Percentiles rank a stretch among this genome's conserved stretches.
Evolutionary conservation across 208 protist species (phyloP).

Genomic region (Trypanosoma melophagium): DNA sequence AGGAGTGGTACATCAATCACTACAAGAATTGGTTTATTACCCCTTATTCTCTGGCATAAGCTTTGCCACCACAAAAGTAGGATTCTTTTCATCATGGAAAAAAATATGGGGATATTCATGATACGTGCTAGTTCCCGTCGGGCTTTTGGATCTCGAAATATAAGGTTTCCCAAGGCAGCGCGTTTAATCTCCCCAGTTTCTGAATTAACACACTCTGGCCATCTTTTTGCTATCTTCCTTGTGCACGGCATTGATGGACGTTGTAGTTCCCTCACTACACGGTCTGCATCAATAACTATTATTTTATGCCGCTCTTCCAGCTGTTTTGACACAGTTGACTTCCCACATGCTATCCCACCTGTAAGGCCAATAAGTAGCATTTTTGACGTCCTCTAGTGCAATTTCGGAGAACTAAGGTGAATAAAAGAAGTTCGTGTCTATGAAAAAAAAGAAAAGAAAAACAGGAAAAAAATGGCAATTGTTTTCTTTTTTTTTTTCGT

Average conservation of each 20-base stretch:
- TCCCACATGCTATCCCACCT: constrained; percentile 91
- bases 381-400: constrained; percentile 86
- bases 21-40: constrained; percentile 34
- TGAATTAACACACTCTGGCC: constrained; percentile 65
- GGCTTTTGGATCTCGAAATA: constrained; percentile 66
- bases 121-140: constrained; percentile 64
- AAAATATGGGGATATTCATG: constrained; percentile 84
- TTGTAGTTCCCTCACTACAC: constrained; percentile 77
- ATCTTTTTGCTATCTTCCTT: constrained; percentile 60
- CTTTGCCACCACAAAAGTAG: constrained; percentile 58
- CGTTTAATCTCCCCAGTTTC: constrained; percentile 69
- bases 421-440: no score
- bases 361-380: constrained; percentile 91
- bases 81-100: constrained; percentile 53
- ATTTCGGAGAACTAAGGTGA: constrained; percentile 43
- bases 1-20: constrained; percentile 88
- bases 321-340: constrained; percentile 76
- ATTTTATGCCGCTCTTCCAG: constrained; percentile 55
- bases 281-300: constrained; percentile 81
- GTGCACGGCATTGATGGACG: constrained; percentile 55
- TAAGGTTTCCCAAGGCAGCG: constrained; percentile 58
- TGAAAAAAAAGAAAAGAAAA: background rate
- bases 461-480: background rate
- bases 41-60: constrained; percentile 14
- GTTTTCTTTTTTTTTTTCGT: background rate